Conservation (phyloP, 108 stramenopile species). For the Discostella pseudostelligera region DNA sequence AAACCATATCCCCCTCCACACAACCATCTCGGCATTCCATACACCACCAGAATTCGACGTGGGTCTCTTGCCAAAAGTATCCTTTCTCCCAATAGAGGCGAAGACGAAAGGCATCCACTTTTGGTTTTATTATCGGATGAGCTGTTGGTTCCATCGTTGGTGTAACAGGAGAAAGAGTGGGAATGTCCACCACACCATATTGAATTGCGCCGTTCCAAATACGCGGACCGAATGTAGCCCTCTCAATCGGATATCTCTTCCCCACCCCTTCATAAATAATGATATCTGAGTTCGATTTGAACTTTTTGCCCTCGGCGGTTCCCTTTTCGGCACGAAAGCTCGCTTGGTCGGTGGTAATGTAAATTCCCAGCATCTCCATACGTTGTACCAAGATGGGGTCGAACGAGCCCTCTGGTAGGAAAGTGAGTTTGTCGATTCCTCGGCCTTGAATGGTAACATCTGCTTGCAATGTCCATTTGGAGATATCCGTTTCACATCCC, state of each 20-base stretch:
- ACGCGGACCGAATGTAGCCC: constrained; percentile 2
- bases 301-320: background rate
- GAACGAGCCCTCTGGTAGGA: constrained; percentile 7
- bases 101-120: constrained; percentile 13
- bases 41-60: constrained; percentile 18
- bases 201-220: constrained; percentile 17
- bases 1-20: background rate
- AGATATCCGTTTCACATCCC: constrained; percentile 5
- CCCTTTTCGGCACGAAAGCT: constrained; percentile 2
- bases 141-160: background rate
- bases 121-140: background rate
- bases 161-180: constrained; percentile 8
- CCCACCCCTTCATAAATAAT: constrained; percentile 12
- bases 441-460: constrained; percentile 3
- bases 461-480: constrained; percentile 3
- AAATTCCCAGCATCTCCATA: constrained; percentile 7
- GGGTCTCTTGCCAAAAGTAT: constrained; percentile 24
- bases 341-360: constrained; percentile 15
- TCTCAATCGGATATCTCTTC: constrained; percentile 13
- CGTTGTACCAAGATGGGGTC: constrained; percentile 8
- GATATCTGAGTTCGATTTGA: background rate
- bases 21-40: constrained; percentile 11
- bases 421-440: constrained; percentile 13
- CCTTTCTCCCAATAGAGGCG: constrained; percentile 42
- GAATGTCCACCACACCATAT: constrained; percentile 15